Conservation (phyloP, 768 basidiomycete genomes). For the Leucocoprinus birnbaumii region DNA sequence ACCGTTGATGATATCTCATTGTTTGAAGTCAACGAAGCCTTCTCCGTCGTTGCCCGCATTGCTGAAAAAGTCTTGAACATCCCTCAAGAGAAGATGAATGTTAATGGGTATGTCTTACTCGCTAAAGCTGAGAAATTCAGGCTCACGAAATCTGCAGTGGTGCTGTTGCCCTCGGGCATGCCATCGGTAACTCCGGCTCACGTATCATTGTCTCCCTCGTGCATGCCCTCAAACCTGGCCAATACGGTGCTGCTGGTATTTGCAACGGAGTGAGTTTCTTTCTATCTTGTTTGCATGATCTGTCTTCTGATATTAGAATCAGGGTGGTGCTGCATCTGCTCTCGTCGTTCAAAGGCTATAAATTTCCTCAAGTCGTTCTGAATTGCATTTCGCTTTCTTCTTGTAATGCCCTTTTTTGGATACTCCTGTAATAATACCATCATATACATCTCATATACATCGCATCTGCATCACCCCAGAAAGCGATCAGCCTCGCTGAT, state of each 20-base stretch:
- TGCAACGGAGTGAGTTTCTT: conserved; percentile 85
- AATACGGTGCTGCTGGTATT: conserved; percentile 95
- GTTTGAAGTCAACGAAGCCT: conserved; percentile 98
- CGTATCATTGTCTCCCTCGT: conserved; percentile 92
- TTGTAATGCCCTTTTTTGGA: background rate
- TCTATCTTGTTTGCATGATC: background rate
- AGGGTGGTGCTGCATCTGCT: conserved; percentile 94
- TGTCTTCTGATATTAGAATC: conserved; percentile 17
- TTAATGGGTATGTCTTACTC: conserved; percentile 63
- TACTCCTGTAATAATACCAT: conserved; percentile 1
- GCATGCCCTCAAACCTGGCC: conserved; percentile 86
- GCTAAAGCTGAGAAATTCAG: background rate
- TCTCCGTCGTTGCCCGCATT: conserved; percentile 90
- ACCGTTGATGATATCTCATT: conserved; percentile 80
- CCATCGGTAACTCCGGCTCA: conserved; percentile 94
- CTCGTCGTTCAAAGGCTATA: conserved; percentile 86
- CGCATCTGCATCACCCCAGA: no score
- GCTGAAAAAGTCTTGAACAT: conserved; percentile 86
- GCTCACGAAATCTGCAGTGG: conserved; percentile 54
- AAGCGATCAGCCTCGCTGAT: no score
- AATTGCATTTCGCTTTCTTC: background rate
- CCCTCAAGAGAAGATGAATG: conserved; percentile 86
- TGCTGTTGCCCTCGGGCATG: conserved; percentile 94
- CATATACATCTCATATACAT: background rate
- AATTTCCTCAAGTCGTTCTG: conserved; percentile 15